phyloP scores from a whole-genome alignment of 73 alveolate genomes.

The Stentor roeselii region DNA sequence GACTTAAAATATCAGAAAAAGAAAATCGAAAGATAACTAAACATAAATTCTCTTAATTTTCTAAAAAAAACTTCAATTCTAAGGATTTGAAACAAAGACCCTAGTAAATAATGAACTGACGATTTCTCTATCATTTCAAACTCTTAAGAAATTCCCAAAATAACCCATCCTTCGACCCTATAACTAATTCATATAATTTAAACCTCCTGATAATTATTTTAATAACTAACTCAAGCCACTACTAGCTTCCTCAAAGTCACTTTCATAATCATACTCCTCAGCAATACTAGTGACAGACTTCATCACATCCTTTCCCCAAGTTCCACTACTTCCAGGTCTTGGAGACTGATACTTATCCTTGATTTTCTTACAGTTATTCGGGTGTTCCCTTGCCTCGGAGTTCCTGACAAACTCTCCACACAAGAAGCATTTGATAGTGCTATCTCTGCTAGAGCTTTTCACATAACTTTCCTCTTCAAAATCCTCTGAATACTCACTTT shows the following conservation, averaged over 20 bases:
- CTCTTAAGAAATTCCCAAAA: no score
- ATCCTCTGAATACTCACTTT: constrained; percentile 4
- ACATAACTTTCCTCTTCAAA: not conserved
- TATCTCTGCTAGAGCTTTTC: not conserved
- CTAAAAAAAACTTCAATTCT: no score
- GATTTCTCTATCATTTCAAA: no score
- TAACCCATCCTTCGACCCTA: no score
- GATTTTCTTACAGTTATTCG: not conserved
- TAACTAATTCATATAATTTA: no score
- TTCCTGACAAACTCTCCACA: not conserved
- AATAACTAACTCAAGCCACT: not conserved
- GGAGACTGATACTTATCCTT: not conserved
- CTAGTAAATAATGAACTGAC: no score
- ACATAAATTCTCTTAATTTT: no score
- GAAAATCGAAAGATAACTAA: no score
- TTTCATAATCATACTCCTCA: constrained; percentile 20
- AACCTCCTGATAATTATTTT: no score
- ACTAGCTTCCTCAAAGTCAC: constrained; percentile 18
- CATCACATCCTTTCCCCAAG: constrained; percentile 6
- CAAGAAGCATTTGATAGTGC: not conserved
- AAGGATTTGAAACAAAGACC: no score
- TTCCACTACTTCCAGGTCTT: not conserved
- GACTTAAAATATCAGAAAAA: no score
- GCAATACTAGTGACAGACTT: constrained; percentile 12
- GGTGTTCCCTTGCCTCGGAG: constrained; percentile 11